Evolutionary conservation across 2,329 filamentous ascomycete genomes (phyloP).

Genomic region (Colletotrichum sublineola): DNA sequence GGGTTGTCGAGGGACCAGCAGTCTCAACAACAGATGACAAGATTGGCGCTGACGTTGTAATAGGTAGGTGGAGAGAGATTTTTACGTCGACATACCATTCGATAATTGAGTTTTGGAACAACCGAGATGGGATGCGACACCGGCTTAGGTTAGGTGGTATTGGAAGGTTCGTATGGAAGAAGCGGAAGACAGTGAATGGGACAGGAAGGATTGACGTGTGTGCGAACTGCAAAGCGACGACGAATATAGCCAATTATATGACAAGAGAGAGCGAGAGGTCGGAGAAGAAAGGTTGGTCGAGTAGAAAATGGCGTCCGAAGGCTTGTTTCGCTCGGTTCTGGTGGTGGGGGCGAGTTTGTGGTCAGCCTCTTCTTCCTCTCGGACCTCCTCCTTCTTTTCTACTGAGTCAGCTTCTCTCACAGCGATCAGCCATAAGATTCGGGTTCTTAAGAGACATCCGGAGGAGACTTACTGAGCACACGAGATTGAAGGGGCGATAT

Average conservation of each 20-base stretch:
- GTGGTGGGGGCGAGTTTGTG: constrained; percentile 19
- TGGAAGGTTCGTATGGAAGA: constrained; percentile 1
- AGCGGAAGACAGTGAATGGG: not conserved
- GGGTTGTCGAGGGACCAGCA: constrained; percentile 14
- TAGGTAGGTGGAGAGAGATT: constrained; percentile 14
- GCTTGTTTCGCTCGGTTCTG: constrained; percentile 32
- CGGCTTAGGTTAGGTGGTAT: not conserved
- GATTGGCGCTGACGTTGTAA: constrained; percentile 16
- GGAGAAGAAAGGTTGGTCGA: constrained; percentile 34
- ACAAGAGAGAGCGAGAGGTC: constrained; percentile 4
- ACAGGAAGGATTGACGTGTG: constrained; percentile 9
- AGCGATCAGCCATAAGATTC: constrained; percentile 9
- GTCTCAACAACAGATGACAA: constrained; percentile 20
- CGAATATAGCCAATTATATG: constrained; percentile 22
- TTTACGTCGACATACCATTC: constrained; percentile 35
- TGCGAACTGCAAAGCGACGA: not conserved
- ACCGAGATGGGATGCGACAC: constrained; percentile 31
- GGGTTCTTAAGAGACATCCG: constrained; percentile 23
- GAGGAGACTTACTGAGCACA: constrained; percentile 32
- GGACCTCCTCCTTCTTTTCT: constrained; percentile 35
- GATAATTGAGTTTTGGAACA: constrained; percentile 19
- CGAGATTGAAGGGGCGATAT: constrained; percentile 22
- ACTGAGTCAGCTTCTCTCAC: constrained; percentile 33
- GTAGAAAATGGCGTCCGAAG: constrained; percentile 11
- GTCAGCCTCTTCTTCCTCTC: constrained; percentile 35